Percentiles rank a stretch among this genome's conserved stretches.
Conservation (phyloP, 78 protist species). For the Pigoraptor vietnamica region DNA sequence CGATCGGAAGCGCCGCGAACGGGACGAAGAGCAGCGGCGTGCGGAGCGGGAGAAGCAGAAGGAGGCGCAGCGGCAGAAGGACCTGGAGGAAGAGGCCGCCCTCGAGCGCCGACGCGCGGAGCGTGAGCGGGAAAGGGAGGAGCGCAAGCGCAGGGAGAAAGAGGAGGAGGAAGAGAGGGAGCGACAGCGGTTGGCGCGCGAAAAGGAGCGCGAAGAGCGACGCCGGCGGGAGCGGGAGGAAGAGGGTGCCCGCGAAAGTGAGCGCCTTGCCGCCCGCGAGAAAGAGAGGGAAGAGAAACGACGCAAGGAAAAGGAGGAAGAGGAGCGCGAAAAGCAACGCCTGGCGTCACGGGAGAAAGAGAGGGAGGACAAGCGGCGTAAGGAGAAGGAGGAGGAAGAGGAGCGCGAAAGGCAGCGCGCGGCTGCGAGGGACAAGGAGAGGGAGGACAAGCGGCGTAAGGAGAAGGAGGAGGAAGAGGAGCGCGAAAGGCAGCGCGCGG, state of each 20-base stretch:
- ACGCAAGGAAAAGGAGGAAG: background rate
- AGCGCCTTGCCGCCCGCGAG: background rate
- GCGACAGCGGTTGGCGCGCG: background rate
- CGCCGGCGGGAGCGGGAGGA: too few relatives aligned
- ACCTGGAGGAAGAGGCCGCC: background rate
- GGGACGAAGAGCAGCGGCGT: background rate
- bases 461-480: background rate
- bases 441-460: background rate
- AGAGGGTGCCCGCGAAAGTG: background rate
- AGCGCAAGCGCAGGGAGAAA: background rate
- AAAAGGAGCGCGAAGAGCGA: background rate
- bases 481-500: background rate
- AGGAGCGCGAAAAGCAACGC: too few relatives aligned
- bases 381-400: background rate
- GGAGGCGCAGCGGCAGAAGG: background rate
- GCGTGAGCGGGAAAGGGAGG: background rate
- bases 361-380: background rate
- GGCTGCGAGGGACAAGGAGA: background rate
- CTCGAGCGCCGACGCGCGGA: background rate
- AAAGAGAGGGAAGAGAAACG: background rate
- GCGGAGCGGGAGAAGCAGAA: background rate
- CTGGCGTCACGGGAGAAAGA: too few relatives aligned
- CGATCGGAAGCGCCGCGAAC: too few relatives aligned
- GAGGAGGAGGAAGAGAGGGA: background rate
- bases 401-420: background rate